A percentile compares a stretch with the other conserved stretches of the same genome.
Evolutionary conservation across 2,329 filamentous ascomycete genomes (phyloP).

Genomic region (Neofusicoccum parvum): DNA sequence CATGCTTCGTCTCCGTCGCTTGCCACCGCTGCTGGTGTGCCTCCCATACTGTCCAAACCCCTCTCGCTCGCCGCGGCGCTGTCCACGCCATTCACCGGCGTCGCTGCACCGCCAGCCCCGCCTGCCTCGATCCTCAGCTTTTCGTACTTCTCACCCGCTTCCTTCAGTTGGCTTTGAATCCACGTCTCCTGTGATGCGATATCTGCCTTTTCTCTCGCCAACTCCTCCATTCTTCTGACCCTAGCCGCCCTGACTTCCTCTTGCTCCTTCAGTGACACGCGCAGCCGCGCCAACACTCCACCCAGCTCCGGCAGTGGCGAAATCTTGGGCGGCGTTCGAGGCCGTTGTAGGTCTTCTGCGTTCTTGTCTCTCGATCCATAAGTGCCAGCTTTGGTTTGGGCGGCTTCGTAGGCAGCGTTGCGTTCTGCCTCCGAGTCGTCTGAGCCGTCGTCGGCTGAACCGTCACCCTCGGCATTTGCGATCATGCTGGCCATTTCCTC

Average conservation of each 20-base stretch:
- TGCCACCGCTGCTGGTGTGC: constrained; percentile 32
- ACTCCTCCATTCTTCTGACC: constrained; percentile 63
- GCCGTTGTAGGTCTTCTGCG: constrained; percentile 46
- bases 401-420: constrained; percentile 80
- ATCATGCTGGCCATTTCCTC: constrained; percentile 85
- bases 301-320: constrained; percentile 75
- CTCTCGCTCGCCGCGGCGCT: constrained; percentile 30
- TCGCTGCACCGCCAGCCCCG: constrained; percentile 33
- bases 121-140: constrained; percentile 55
- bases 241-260: constrained; percentile 61
- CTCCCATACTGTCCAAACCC: constrained; percentile 40
- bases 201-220: constrained; percentile 69
- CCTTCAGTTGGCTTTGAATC: constrained; percentile 77
- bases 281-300: constrained; percentile 66
- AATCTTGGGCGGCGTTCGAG: constrained; percentile 70
- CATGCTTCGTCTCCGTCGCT: background rate
- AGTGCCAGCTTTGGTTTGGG: constrained; percentile 85
- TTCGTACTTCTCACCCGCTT: constrained; percentile 74
- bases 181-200: constrained; percentile 72
- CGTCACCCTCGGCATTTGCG: constrained; percentile 70
- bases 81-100: constrained; percentile 34
- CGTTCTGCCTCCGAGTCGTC: constrained; percentile 65
- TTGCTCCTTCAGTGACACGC: constrained; percentile 63
- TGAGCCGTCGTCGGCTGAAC: constrained; percentile 68
- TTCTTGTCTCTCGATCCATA: constrained; percentile 57